These are phyloP conservation scores for Linderniella brevidens DNA, from an alignment of 257 asterid genomes.

Conservation along the genomic window DNA sequence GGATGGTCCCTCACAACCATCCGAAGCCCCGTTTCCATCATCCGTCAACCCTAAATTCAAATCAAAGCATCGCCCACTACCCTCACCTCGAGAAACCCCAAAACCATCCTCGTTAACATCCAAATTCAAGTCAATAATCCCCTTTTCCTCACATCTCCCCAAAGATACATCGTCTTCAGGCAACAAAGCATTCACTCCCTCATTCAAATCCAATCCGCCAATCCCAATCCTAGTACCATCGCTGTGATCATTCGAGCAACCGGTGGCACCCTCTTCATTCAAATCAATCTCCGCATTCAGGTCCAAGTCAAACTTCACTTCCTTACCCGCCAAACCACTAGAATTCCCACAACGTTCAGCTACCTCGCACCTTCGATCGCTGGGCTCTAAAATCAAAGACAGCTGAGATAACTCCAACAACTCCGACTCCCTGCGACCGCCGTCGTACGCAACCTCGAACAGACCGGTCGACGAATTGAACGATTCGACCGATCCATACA, in stretches of 20 bases:
- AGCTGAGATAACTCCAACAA: constrained; percentile 33
- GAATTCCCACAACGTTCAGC: constrained; percentile 9
- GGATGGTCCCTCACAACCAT: constrained; percentile 12
- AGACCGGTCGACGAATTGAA: constrained; percentile 32
- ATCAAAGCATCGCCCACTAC: constrained; percentile 38
- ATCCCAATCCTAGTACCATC: constrained; percentile 25
- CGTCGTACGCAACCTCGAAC: constrained; percentile 49
- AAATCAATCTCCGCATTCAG: constrained; percentile 29
- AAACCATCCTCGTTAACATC: constrained; percentile 28
- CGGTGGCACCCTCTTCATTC: constrained; percentile 14
- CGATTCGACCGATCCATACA: constrained; percentile 34
- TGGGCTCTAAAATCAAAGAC: constrained; percentile 20
- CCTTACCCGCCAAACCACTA: constrained; percentile 13
- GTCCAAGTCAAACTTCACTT: constrained; percentile 25
- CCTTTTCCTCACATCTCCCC: constrained; percentile 13
- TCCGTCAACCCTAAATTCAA: constrained; percentile 56
- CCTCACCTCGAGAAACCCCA: constrained; percentile 17
- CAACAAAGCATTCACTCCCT: constrained; percentile 19
- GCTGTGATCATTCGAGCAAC: constrained; percentile 15
- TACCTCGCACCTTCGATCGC: too few relatives aligned
- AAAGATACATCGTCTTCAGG: constrained; percentile 11
- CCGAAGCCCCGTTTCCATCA: constrained; percentile 31
- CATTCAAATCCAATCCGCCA: constrained; percentile 42
- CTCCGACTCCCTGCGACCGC: constrained; percentile 64
- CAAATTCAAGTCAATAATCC: constrained; percentile 58